Conservation (phyloP, 192 early-diverging fungal species). For the Ambispora gerdemannii region DNA sequence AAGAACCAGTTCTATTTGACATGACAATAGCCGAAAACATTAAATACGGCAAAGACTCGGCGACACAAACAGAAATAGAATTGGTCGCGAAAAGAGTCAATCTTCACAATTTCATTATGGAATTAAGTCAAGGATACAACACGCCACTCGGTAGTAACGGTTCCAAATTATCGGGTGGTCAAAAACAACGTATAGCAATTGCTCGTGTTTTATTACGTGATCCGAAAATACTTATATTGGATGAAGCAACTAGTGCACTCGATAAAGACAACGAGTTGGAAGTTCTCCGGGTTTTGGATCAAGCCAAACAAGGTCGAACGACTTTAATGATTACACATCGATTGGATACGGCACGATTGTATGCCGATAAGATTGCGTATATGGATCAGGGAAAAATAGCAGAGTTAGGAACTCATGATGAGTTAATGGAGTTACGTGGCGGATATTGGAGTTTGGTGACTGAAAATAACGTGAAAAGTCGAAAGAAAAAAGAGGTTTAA, state of each 20-base stretch:
- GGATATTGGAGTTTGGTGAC: constrained; percentile 49
- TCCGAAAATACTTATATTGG: constrained; percentile 49
- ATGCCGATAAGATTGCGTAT: constrained; percentile 62
- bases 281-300: constrained; percentile 62
- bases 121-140: constrained; percentile 53
- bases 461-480: too few relatives aligned
- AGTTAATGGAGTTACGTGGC: constrained; percentile 44
- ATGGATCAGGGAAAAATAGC: constrained; percentile 46
- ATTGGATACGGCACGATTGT: constrained; percentile 56
- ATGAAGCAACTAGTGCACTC: constrained; percentile 61
- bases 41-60: constrained; percentile 52
- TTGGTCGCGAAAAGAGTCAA: constrained; percentile 71
- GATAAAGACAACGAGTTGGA: constrained; percentile 65
- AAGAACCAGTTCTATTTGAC: constrained; percentile 74
- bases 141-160: constrained; percentile 46
- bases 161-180: constrained; percentile 42
- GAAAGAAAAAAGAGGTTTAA: too few relatives aligned
- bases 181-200: constrained; percentile 49
- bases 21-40: constrained; percentile 69
- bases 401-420: constrained; percentile 61
- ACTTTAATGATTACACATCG: constrained; percentile 74
- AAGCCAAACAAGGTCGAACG: constrained; percentile 55
- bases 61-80: constrained; percentile 64
- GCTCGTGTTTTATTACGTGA: constrained; percentile 46
- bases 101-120: constrained; percentile 61